Evolutionary conservation across 768 basidiomycete genomes (phyloP), one percentile per base, ranked within the genome.

Genomic region (Lactifluus volemus): DNA sequence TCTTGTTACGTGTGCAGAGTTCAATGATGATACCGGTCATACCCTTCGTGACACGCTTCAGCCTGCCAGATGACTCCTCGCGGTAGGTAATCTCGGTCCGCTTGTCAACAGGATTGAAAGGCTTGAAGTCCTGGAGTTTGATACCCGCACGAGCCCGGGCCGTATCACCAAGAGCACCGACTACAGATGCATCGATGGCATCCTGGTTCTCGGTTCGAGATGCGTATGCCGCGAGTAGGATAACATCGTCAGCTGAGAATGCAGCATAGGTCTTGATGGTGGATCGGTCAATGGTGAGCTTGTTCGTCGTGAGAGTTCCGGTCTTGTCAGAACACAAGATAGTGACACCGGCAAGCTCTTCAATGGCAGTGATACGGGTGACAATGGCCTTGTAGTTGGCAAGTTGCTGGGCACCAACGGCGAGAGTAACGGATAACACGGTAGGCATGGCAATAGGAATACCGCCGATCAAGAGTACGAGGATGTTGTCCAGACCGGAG

Each of bases 381-480:
- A 98, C 96, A 67, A 97, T 98, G 66, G 96, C 96, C 82, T 98
- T 97, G 84, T 98, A 92, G 81, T 95, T 95, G 69, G 96, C 95
- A 67, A 98, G 86, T 73, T 98, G 96, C 76, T 97, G 94, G 44
- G 96, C 96, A 77, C 96, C 96, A 72, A 98, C 95, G 55, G 96
- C 96, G 71, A 98, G 92, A 21, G 96, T 98, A 77, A 98, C 96
- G 59, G 94, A 97, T 63, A 98, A 77, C 66, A 98, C 95, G 63
- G 96, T 98, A 67, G 96, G 96, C 96, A 98, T 98, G 73, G 96
- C 96, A 76, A 98, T 98, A 70, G 96, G 96, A 71, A 98, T 98
- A 80, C 96, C 96, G 81, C 96, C 96, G 76, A 98, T 98, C 83
- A 98, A 82, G 73, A 98, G 90, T 66, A 98, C 96, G 38, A 98